Evolutionary conservation across 805 yeast genomes (phyloP).

Genomic region (Yarrowia osloensis): DNA sequence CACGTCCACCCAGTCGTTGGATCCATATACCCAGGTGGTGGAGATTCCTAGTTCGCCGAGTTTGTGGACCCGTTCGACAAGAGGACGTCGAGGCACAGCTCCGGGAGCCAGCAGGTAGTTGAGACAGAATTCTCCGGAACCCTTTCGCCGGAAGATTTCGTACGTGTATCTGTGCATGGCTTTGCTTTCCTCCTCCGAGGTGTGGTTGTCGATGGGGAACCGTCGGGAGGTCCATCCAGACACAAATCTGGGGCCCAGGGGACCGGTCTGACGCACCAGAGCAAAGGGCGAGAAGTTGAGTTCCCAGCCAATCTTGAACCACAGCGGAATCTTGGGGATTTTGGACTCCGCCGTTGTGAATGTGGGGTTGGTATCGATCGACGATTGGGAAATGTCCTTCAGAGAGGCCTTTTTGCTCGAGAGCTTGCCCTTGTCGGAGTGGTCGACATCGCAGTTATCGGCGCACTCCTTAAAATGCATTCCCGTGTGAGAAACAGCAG

Average conservation of each 20-base stretch:
- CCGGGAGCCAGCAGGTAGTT: constrained; percentile 87
- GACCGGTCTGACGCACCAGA: constrained; percentile 73
- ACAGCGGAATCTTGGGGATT: constrained; percentile 60
- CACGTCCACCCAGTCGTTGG: constrained; percentile 66
- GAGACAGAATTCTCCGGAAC: constrained; percentile 92
- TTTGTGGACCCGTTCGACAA: constrained; percentile 53
- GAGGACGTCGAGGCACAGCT: constrained; percentile 80
- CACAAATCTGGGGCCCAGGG: constrained; percentile 79
- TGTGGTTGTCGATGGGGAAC: constrained; percentile 53
- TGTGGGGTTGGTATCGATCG: constrained; percentile 25
- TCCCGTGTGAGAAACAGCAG: constrained; percentile 64
- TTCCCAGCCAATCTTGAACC: constrained; percentile 85
- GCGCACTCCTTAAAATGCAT: constrained; percentile 38
- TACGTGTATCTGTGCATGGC: constrained; percentile 78
- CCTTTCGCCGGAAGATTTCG: constrained; percentile 78
- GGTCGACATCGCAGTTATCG: not conserved
- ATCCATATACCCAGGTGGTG: constrained; percentile 84
- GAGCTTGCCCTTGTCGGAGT: not conserved
- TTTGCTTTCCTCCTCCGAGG: constrained; percentile 49
- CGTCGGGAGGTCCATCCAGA: constrained; percentile 89
- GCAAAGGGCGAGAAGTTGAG: constrained; percentile 82
- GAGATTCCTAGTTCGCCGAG: constrained; percentile 52
- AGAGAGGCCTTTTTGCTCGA: constrained; percentile 29
- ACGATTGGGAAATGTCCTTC: constrained; percentile 18
- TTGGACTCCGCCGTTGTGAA: constrained; percentile 30